These are phyloP conservation scores for Barnettozyma pratensis DNA, from an alignment of 805 yeast species.

Conservation along the genomic window DNA sequence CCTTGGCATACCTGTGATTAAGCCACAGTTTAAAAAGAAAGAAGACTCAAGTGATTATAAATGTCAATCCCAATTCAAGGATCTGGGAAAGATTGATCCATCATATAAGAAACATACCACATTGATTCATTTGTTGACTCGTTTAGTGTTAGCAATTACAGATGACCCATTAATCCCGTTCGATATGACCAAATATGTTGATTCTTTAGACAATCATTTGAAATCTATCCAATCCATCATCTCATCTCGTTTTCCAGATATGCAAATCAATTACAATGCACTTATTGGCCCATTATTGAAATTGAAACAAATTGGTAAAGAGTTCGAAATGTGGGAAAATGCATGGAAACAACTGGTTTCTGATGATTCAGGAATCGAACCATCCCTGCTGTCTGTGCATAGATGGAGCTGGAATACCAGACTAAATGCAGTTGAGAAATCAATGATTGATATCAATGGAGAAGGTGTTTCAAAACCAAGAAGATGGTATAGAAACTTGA, in stretches of 20 bases:
- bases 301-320: conserved; percentile 40
- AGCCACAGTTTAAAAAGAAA: conserved; percentile 43
- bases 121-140: conserved; percentile 50
- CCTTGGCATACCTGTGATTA: conserved; percentile 66
- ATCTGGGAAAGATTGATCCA: conserved; percentile 49
- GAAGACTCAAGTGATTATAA: neutral
- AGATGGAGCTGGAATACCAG: conserved; percentile 82
- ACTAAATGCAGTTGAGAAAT: conserved; percentile 48
- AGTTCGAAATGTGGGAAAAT: conserved; percentile 48
- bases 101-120: conserved; percentile 50
- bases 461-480: conserved; percentile 36
- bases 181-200: conserved; percentile 44
- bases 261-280: conserved; percentile 25
- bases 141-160: conserved; percentile 49
- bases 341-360: conserved; percentile 59
- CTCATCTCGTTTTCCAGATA: conserved; percentile 14
- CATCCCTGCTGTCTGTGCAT: conserved; percentile 62
- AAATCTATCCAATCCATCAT: conserved; percentile 43
- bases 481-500: conserved; percentile 58
- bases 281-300: conserved; percentile 28
- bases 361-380: conserved; percentile 59
- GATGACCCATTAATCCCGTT: conserved; percentile 78
- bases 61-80: conserved; percentile 60
- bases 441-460: conserved; percentile 42
- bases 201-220: conserved; percentile 37